Base-by-base conservation (phyloP, 768 basidiomycete species). In the Hypholoma fasciculare region DNA sequence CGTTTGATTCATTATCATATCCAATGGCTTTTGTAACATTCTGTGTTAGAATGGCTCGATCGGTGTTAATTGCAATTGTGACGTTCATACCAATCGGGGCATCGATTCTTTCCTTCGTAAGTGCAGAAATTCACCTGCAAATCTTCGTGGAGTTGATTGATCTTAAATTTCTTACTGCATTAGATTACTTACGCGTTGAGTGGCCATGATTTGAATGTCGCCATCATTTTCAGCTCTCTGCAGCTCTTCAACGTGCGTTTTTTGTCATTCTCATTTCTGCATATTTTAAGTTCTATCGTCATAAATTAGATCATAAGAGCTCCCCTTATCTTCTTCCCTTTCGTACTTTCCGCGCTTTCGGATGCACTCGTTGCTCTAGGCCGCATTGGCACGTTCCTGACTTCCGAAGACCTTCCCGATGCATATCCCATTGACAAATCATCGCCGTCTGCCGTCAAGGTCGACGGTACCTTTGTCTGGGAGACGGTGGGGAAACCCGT, bases 171-270 rank as follows among this genome's bases (percentile, higher is more conserved):
- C 27, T 20, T 27, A 13, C 49, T 30, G n/a, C 7, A 26, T 7
- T 68, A 88, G 82, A 82, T 90, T 61, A 86, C 86, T 0, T 90
- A 89, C 63, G 78, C 79, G 0, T 70, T 89, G 13, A 82, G 73
- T 42, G 84, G 83, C 1, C 83, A 87, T 57, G 65, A 72, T 6
- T 75, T 88, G 19, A 76, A 82, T 59, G 70, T 84, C 12, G 81
- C 83, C 1, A 73, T 78, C 55, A 82, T 88, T 49, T 87, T 88
- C 67, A 74, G 77, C 20, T 80, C 82, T 8, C 71, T 88, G 19
- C 84, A 86, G 61, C 71, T 84, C 27, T 85, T 87, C 73, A 85
- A 85, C 58, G 82, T 83, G 51, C 14, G 74, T 36, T 52, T 9
- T 40, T 30, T 3, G 14, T 16, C 54, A 13, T 23, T 34, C 11